Evolutionary conservation across 768 basidiomycete species (phyloP).

Genomic region (Pleurotus ostreatus): DNA sequence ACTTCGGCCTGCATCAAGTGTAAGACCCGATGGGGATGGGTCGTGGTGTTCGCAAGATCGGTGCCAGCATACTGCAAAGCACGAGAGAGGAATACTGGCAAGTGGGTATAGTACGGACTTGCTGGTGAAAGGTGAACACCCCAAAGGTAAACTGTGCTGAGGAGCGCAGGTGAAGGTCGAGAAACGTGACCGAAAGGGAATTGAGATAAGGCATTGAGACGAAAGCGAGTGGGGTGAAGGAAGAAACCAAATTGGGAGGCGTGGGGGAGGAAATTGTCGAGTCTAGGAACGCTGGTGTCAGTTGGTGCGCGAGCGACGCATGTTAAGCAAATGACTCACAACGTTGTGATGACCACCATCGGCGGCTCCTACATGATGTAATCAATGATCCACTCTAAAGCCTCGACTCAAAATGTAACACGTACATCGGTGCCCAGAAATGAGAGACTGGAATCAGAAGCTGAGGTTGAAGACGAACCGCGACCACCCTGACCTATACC

Average conservation of each 20-base stretch:
- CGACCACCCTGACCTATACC: neutral
- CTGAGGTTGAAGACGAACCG: conserved; percentile 28
- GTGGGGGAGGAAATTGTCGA: conserved; percentile 58
- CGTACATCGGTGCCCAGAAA: conserved; percentile 7
- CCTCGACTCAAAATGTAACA: neutral
- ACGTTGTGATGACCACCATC: conserved; percentile 28
- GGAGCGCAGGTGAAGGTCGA: conserved; percentile 45
- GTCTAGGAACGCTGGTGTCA: conserved; percentile 26
- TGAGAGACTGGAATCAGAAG: conserved; percentile 24
- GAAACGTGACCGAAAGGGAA: conserved; percentile 44
- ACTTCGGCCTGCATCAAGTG: conserved; percentile 60
- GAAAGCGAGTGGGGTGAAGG: conserved; percentile 47
- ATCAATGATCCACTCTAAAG: neutral
- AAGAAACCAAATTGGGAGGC: conserved; percentile 64
- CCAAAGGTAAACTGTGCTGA: conserved; percentile 49
- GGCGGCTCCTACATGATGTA: conserved; percentile 32
- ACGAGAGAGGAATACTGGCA: conserved; percentile 43
- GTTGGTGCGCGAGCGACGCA: neutral
- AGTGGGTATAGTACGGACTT: conserved; percentile 34
- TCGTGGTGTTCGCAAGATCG: conserved; percentile 30
- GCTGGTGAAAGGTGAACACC: conserved; percentile 45
- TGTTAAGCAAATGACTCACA: conserved; percentile 24
- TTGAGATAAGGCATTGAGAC: conserved; percentile 41
- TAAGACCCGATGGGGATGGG: conserved; percentile 44
- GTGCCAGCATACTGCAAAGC: conserved; percentile 46